Evolutionary conservation across 208 protist genomes (phyloP).

Genomic region (Trypanosoma cruzi): DNA sequence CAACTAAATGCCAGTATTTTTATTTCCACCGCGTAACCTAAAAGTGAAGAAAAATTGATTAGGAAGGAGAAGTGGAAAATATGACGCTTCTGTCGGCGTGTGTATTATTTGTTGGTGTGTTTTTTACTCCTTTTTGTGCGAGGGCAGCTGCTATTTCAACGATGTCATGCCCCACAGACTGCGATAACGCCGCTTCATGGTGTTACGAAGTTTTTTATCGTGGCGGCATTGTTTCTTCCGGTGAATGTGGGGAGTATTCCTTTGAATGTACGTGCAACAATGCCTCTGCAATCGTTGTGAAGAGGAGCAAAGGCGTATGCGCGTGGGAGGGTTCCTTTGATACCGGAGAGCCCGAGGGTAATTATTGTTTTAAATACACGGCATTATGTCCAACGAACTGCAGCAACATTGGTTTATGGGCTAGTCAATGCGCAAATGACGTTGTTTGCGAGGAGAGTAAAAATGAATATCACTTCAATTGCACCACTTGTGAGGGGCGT

Average conservation of each 20-base stretch:
- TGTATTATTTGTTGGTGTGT: constrained; percentile 7
- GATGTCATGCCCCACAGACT: constrained; percentile 11
- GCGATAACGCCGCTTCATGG: constrained; percentile 28
- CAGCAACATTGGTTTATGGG: constrained; percentile 24
- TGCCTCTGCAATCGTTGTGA: constrained; percentile 13
- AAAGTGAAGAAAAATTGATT: neutral
- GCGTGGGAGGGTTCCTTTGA: constrained; percentile 54
- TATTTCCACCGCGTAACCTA: neutral
- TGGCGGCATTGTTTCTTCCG: constrained; percentile 37
- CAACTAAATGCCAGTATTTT: neutral
- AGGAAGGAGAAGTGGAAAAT: neutral
- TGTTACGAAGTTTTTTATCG: constrained; percentile 36
- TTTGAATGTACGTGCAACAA: constrained; percentile 58
- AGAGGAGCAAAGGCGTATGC: constrained; percentile 29
- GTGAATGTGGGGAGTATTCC: constrained; percentile 14
- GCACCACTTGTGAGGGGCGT: constrained; percentile 58
- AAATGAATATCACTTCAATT: constrained; percentile 35
- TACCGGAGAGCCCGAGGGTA: constrained; percentile 33
- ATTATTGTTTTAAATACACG: constrained; percentile 56
- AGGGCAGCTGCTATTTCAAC: neutral
- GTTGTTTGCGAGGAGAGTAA: neutral
- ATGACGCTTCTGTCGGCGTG: neutral
- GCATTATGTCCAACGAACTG: constrained; percentile 49
- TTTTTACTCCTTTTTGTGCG: neutral
- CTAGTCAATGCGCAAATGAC: constrained; percentile 34